Base-by-base conservation (phyloP, 108 stramenopile genomes). In the Nitzschia sp. region DNA sequence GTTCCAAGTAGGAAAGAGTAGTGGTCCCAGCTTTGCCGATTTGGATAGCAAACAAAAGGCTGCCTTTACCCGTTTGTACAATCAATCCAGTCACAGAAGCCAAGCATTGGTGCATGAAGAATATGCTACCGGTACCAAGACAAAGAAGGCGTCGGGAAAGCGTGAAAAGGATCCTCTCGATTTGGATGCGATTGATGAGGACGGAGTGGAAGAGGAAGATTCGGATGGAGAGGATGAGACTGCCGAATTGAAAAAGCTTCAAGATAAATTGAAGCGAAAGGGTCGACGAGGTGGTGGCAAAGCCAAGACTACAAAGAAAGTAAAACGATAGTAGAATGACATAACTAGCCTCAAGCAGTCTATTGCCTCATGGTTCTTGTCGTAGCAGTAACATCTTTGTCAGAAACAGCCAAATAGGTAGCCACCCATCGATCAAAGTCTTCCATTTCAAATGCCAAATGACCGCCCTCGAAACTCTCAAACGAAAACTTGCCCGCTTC, bases 31-130 rank as follows among this genome's bases (percentile, higher is more conserved):
- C 43, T 89, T 87, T 68, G 80, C 77, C 34, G 80, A 86, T 62
- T 48, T 97, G 53, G 89, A 93, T 69, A 88, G 82, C 75, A 94
- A 93, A 58, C 57, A 77, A 9, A 95, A 96, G 71, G 68, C 93
- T 2, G 82, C 89, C 48, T 91, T 96, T 64, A 96, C 97, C 6
- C 77, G 92, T 8, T 73, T 67, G 51, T 98, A 95, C 80, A 96
- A 96, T 79, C 24, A 78, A 41, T 73, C 66, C 15, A 63, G 63
- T 20, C 94, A 95, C 70, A 89, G 68, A 50, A 83, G 87, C 42
- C 91, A 94, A 69, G 93, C 92, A 6, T 69, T 97, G 64, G 87
- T 94, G 6, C 72, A 79, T 3, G 92, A 90, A 58, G 84, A 90
- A 64, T 89, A 87, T 17, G 81, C 73, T 10, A 56, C 50, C 8